phyloP scores from a whole-genome alignment of 2,329 filamentous ascomycete genomes.

The Trichoderma simmonsii region DNA sequence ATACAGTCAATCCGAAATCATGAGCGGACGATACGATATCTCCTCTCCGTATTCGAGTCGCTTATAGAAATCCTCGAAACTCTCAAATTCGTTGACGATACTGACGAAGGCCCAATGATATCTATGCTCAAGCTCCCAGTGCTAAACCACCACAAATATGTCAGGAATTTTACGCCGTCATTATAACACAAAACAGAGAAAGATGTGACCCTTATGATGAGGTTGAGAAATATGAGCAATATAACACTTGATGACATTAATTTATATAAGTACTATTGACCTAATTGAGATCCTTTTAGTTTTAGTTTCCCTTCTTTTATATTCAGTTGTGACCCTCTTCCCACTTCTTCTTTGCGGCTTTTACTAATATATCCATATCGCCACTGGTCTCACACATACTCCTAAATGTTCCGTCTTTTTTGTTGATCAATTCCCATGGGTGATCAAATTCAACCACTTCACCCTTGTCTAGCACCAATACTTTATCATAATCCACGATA shows the following conservation, averaged over 20 bases:
- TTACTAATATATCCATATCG: constrained; percentile 49
- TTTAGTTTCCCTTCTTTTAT: constrained; percentile 21
- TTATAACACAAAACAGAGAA: no score
- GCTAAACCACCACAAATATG: no score
- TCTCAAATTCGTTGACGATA: no score
- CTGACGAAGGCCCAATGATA: no score
- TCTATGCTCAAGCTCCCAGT: no score
- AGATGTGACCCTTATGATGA: background rate
- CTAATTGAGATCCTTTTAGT: background rate
- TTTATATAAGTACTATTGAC: background rate
- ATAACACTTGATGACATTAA: background rate
- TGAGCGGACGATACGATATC: no score
- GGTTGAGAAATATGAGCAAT: background rate
- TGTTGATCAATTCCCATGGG: constrained; percentile 75
- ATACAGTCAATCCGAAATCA: no score
- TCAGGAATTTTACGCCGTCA: no score
- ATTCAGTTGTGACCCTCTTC: constrained; percentile 39
- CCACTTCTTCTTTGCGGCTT: constrained; percentile 55
- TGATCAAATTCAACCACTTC: constrained; percentile 86
- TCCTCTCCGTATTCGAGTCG: no score
- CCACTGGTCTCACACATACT: constrained; percentile 66
- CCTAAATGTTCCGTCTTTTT: constrained; percentile 61
- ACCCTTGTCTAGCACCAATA: constrained; percentile 89
- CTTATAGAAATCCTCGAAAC: no score
- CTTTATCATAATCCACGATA: constrained; percentile 97